Conservation (phyloP, 106 monocot genomes). For the Dendrobium nobile region DNA sequence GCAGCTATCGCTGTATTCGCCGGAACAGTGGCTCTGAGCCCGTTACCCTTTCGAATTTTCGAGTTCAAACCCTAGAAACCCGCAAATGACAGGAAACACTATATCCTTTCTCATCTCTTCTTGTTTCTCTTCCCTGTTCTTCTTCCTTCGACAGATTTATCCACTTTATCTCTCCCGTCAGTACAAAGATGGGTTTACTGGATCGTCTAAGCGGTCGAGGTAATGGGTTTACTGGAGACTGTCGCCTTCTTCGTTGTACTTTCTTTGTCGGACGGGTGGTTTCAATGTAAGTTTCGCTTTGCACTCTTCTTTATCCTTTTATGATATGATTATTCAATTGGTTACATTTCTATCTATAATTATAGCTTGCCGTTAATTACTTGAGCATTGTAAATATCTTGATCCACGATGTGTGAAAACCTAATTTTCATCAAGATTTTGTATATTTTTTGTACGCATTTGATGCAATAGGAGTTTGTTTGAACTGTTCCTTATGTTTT, state of each 20-base stretch:
- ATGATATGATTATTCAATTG: not conserved
- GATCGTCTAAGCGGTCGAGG: not conserved
- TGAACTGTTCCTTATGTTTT: too few species aligned
- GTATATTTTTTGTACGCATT: not conserved
- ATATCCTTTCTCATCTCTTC: not conserved
- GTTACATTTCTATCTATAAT: not conserved
- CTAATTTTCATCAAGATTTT: not conserved
- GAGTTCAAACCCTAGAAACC: not conserved
- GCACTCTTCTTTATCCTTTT: not conserved
- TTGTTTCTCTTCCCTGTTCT: not conserved
- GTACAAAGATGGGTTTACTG: not conserved
- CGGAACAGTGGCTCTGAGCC: not conserved
- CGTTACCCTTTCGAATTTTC: not conserved
- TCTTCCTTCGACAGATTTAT: not conserved
- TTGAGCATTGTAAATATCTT: not conserved
- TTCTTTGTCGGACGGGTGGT: constrained; percentile 1
- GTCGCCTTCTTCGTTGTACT: not conserved
- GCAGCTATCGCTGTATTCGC: not conserved
- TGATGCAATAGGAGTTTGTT: not conserved
- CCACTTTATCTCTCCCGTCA: not conserved
- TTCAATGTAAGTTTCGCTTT: constrained; percentile 1
- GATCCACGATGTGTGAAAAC: not conserved
- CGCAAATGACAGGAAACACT: constrained; percentile 3
- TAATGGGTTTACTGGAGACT: not conserved
- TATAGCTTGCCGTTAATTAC: not conserved